A percentile compares a stretch with the other conserved stretches of the same genome.
These are phyloP conservation scores for Davidsoniella neocaledoniae DNA, from an alignment of 2,329 filamentous ascomycete species.

Conservation along the genomic window DNA sequence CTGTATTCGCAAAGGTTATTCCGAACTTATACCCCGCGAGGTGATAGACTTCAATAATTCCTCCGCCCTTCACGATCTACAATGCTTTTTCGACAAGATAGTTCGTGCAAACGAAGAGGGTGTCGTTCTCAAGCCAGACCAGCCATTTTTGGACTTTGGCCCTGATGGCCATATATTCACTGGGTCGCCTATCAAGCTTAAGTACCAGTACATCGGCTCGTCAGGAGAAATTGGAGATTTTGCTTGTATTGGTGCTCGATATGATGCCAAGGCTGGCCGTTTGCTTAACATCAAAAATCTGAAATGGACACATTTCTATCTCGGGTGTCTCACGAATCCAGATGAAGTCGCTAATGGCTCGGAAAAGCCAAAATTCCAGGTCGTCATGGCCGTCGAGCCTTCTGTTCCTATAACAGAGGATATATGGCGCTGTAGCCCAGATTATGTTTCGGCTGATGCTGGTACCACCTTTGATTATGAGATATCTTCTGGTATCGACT, in stretches of 20 bases:
- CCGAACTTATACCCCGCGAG: constrained; percentile 49
- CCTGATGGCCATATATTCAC: background rate
- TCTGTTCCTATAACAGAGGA: constrained; percentile 32
- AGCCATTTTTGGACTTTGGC: constrained; percentile 52
- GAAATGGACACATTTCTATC: constrained; percentile 64
- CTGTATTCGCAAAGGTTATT: constrained; percentile 37
- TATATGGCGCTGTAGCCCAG: constrained; percentile 31
- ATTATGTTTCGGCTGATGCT: constrained; percentile 22
- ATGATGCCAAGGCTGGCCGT: constrained; percentile 45
- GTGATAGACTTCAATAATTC: constrained; percentile 46
- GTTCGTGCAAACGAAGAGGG: constrained; percentile 58
- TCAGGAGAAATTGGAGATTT: constrained; percentile 77
- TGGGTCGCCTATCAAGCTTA: constrained; percentile 59
- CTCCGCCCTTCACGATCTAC: constrained; percentile 36
- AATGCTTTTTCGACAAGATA: constrained; percentile 47
- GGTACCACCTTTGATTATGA: constrained; percentile 29
- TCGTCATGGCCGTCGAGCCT: constrained; percentile 48
- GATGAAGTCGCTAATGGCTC: constrained; percentile 34
- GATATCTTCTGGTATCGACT: constrained; percentile 28
- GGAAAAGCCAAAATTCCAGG: constrained; percentile 41
- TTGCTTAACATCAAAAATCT: constrained; percentile 35
- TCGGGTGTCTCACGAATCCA: constrained; percentile 61
- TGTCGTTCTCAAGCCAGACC: constrained; percentile 62
- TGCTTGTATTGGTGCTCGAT: constrained; percentile 58
- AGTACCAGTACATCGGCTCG: constrained; percentile 65